Conservation (phyloP, 805 yeast species). For the Candida cerambycidarum region DNA sequence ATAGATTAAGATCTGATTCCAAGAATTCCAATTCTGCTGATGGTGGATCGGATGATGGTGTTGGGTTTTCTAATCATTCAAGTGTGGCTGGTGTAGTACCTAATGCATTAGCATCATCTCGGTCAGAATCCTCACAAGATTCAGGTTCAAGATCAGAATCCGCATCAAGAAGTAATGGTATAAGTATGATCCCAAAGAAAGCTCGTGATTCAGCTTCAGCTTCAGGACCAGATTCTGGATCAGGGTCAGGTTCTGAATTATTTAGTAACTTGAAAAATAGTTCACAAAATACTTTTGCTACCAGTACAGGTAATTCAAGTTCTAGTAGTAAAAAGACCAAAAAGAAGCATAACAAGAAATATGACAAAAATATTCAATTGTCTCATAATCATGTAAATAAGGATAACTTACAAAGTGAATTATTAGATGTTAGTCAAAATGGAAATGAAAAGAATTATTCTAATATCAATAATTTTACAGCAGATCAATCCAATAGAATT, state of each 20-base stretch:
- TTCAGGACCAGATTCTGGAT: conserved; percentile 2
- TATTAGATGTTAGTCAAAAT: not conserved
- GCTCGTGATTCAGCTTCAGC: not conserved
- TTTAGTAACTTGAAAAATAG: conserved; percentile 7
- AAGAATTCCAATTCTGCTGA: conserved; percentile 7
- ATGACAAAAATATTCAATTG: not conserved
- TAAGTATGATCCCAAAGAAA: not conserved
- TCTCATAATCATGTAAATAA: conserved; percentile 2
- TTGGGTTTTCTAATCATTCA: conserved; percentile 4
- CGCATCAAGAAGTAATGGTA: conserved; percentile 7
- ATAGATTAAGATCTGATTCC: conserved; percentile 7
- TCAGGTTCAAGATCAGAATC: conserved; percentile 8
- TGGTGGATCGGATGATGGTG: conserved; percentile 6
- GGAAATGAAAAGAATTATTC: conserved; percentile 5
- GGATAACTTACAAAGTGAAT: conserved; percentile 4
- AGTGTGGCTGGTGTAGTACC: not conserved
- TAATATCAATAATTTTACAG: conserved; percentile 16
- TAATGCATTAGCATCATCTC: not conserved
- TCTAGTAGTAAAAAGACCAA: conserved; percentile 9
- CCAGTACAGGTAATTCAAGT: not conserved
- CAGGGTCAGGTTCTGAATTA: conserved; percentile 7
- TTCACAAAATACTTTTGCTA: conserved; percentile 9
- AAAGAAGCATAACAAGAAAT: conserved; percentile 1
- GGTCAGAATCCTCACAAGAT: conserved; percentile 7
- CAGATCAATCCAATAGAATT: conserved; percentile 21